Evolutionary conservation across 108 stramenopile genomes (phyloP).

Genomic region (Schizochytrium sp.): DNA sequence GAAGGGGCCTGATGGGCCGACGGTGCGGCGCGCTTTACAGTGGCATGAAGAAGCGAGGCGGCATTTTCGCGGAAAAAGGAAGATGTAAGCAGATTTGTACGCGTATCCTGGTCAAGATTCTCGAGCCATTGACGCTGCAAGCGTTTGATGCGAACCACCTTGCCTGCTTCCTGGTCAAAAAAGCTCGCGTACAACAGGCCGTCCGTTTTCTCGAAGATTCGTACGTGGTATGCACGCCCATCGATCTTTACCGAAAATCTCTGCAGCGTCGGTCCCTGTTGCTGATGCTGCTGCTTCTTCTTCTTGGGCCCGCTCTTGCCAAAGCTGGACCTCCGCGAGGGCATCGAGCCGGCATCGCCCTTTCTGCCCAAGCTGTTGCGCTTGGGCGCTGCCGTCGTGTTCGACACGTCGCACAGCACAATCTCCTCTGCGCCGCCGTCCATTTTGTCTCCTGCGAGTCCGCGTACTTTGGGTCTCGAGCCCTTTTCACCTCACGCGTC

Average conservation of each 20-base stretch:
- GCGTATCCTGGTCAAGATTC: neutral
- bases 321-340: too few relatives aligned
- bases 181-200: neutral
- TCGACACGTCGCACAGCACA: too few relatives aligned
- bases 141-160: neutral
- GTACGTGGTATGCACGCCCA: neutral
- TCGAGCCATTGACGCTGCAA: neutral
- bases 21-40: neutral
- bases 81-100: neutral
- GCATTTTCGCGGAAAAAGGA: neutral
- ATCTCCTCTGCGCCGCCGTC: too few relatives aligned
- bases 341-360: too few relatives aligned
- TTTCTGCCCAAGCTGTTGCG: too few relatives aligned
- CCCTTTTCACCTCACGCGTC: too few relatives aligned
- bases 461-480: too few relatives aligned
- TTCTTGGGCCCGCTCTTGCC: too few relatives aligned
- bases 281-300: too few relatives aligned
- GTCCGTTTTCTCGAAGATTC: neutral
- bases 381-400: too few relatives aligned
- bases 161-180: neutral
- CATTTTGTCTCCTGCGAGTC: too few relatives aligned
- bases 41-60: neutral
- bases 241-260: neutral
- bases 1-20: neutral
- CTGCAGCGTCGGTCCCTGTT: neutral